Conservation (phyloP, 75 land plant genomes). For the Larix kaempferi region DNA sequence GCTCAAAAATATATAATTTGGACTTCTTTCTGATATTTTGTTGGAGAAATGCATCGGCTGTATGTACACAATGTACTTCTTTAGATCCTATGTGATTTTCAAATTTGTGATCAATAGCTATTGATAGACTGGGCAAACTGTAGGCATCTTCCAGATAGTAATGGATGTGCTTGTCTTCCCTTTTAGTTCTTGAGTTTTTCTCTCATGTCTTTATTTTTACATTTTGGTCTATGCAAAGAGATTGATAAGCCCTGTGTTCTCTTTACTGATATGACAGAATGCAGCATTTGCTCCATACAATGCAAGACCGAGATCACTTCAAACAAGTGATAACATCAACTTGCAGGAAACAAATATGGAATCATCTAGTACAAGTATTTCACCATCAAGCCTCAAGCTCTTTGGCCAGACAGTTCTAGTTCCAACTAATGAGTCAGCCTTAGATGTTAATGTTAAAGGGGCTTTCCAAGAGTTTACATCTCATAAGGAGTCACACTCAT, state of each 20-base stretch:
- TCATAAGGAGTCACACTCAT: not conserved
- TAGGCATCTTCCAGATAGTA: too few species aligned
- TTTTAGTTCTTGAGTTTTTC: not conserved
- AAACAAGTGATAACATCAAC: not conserved
- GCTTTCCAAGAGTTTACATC: slow-evolving; percentile 6
- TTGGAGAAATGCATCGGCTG: too few species aligned
- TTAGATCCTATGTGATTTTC: not conserved
- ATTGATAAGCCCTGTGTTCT: not conserved
- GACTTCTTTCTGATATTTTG: not conserved
- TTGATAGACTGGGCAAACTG: not conserved
- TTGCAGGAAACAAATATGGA: slow-evolving; percentile 11
- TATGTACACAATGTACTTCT: not conserved
- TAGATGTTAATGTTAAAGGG: not conserved
- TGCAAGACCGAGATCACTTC: not conserved
- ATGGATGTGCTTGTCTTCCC: not conserved
- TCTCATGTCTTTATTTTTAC: not conserved
- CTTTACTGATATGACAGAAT: not conserved
- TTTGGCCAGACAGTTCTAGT: slow-evolving; percentile 32
- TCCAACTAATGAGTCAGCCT: slow-evolving; percentile 9
- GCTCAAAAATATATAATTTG: not conserved
- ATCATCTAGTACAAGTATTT: slow-evolving; percentile 6
- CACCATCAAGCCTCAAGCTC: slow-evolving; percentile 25
- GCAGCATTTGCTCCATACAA: slow-evolving; percentile 14
- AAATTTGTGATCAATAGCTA: not conserved
- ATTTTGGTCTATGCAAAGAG: not conserved